Evolutionary conservation across 305 asterid species (phyloP).

Genomic region (Rubia tinctorum): DNA sequence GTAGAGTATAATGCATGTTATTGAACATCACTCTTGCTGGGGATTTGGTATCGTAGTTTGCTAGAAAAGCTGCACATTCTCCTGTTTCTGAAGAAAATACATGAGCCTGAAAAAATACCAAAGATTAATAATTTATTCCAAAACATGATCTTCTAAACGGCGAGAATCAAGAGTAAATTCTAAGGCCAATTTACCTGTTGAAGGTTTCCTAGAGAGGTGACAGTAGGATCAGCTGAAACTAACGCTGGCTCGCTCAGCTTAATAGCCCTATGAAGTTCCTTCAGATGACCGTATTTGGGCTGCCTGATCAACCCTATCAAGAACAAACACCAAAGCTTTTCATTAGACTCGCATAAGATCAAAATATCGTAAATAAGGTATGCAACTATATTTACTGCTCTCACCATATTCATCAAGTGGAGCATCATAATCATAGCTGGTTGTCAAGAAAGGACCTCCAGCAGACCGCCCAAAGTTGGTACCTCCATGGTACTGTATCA

Average conservation of each 20-base stretch:
- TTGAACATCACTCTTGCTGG: slow-evolving; percentile 73
- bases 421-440: slow-evolving; percentile 23
- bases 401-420: slow-evolving; percentile 82
- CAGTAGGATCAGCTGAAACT: slow-evolving; percentile 70
- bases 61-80: slow-evolving; percentile 80
- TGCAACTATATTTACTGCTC: not conserved
- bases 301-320: slow-evolving; percentile 68
- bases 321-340: slow-evolving; percentile 10
- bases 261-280: slow-evolving; percentile 80
- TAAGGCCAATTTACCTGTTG: slow-evolving; percentile 60
- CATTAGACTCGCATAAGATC: not conserved
- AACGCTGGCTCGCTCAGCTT: slow-evolving; percentile 76
- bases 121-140: slow-evolving; percentile 17
- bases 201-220: slow-evolving; percentile 76
- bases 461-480: slow-evolving; percentile 25
- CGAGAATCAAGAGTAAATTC: slow-evolving; percentile 9
- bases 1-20: slow-evolving; percentile 71
- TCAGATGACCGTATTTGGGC: slow-evolving; percentile 90
- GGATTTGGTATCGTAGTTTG: slow-evolving; percentile 61
- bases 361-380: not conserved
- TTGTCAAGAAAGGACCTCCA: slow-evolving; percentile 21
- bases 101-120: slow-evolving; percentile 53
- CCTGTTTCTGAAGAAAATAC: slow-evolving; percentile 63
- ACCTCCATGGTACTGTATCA: slow-evolving; percentile 27
- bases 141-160: slow-evolving; percentile 3